Evolutionary conservation across 306 rosid genomes (phyloP).

Genomic region (Corylus heterophylla): DNA sequence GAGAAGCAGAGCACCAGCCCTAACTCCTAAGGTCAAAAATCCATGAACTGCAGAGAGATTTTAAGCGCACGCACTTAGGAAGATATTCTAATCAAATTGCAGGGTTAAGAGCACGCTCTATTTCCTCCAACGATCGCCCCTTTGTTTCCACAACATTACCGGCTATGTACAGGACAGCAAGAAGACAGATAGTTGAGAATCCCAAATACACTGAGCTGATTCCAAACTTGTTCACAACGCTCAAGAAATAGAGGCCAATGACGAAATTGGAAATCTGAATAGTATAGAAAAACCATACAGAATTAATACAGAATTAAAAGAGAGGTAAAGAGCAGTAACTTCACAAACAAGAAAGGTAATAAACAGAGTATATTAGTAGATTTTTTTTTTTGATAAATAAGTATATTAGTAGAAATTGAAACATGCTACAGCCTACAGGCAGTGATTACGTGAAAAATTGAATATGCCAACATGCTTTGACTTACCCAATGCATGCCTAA

Average conservation of each 20-base stretch:
- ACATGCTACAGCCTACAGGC: constrained; percentile 3
- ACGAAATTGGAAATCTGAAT: constrained; percentile 85
- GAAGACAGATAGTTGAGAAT: constrained; percentile 68
- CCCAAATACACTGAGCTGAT: constrained; percentile 87
- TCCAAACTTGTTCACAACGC: constrained; percentile 90
- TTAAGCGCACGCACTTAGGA: constrained; percentile 17
- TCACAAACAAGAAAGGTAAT: neutral
- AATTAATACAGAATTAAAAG: constrained; percentile 2
- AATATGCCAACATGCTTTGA: constrained; percentile 15
- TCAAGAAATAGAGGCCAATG: constrained; percentile 92
- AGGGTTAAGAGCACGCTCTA: constrained; percentile 73
- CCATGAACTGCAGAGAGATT: constrained; percentile 18
- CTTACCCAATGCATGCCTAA: constrained; percentile 98
- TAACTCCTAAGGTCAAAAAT: constrained; percentile 5
- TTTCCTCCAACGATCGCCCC: constrained; percentile 94
- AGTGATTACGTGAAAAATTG: neutral
- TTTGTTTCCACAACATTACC: constrained; percentile 90
- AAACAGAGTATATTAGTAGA: too few relatives aligned
- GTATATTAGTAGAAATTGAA: constrained; percentile 1
- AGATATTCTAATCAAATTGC: constrained; percentile 40
- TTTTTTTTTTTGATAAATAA: too few relatives aligned
- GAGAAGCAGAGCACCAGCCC: constrained; percentile 8
- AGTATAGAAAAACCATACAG: constrained; percentile 12
- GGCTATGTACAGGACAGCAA: constrained; percentile 83
- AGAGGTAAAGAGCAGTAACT: neutral